These are phyloP conservation scores for Axilococcus clingmanii DNA, from an alignment of 139 green algal species.

Conservation along the genomic window DNA sequence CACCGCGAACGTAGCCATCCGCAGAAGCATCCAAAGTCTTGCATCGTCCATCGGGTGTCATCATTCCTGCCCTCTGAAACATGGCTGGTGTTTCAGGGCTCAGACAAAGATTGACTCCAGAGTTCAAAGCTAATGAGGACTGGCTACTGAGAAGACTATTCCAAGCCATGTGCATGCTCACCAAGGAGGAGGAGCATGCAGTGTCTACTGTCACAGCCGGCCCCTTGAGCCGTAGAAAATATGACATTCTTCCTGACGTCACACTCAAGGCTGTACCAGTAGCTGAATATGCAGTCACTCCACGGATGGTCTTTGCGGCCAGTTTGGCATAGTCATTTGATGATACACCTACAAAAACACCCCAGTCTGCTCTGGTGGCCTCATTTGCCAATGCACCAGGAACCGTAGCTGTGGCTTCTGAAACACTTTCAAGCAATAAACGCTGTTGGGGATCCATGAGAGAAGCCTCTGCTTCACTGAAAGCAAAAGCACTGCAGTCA, in stretches of 20 bases:
- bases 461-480: constrained; percentile 35
- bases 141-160: constrained; percentile 15
- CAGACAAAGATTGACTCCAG: constrained; percentile 67
- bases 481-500: constrained; percentile 30
- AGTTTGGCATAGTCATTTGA: constrained; percentile 30
- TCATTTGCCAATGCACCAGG: constrained; percentile 11
- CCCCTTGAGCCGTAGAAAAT: constrained; percentile 59
- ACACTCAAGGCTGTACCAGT: constrained; percentile 43
- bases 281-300: constrained; percentile 46
- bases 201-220: constrained; percentile 73
- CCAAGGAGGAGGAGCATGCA: constrained; percentile 67
- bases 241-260: constrained; percentile 64
- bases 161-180: constrained; percentile 56
- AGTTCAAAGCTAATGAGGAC: constrained; percentile 27
- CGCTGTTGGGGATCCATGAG: constrained; percentile 78
- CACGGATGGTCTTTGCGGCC: constrained; percentile 8
- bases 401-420: constrained; percentile 15
- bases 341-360: constrained; percentile 28
- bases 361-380: constrained; percentile 14
- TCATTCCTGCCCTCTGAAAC: constrained; percentile 60
- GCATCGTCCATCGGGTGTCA: constrained; percentile 67
- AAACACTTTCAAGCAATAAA: constrained; percentile 47
- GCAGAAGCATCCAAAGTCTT: constrained; percentile 77
- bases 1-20: constrained; percentile 68
- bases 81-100: constrained; percentile 34